Evolutionary conservation across 139 green algal species (phyloP).

Genomic region (Monoraphidium neglectum): DNA sequence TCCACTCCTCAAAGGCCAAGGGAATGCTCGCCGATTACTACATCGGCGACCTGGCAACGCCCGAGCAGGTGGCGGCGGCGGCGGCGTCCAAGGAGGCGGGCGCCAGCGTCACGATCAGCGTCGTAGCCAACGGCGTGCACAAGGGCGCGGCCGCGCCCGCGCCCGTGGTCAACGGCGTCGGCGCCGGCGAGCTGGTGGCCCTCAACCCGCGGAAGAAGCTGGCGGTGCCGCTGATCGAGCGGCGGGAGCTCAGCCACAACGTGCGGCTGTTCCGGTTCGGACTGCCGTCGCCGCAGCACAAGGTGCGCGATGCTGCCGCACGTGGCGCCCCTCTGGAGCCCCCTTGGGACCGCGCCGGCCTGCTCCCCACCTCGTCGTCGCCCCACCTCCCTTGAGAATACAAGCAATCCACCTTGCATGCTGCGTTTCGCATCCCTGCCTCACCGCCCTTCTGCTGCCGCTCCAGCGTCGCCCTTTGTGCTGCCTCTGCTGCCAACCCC

Average conservation of each 20-base stretch:
- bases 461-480: too few relatives aligned
- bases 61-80: slow-evolving; percentile 13
- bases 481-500: too few relatives aligned
- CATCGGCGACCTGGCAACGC: slow-evolving; percentile 69
- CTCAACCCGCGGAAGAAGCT: slow-evolving; percentile 86
- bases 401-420: too few relatives aligned
- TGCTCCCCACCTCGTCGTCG: too few relatives aligned
- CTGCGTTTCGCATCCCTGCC: too few relatives aligned
- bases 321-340: too few relatives aligned
- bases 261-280: slow-evolving; percentile 91
- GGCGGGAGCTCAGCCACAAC: slow-evolving; percentile 85
- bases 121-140: neutral
- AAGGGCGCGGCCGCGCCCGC: slow-evolving; percentile 12
- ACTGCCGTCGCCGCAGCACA: slow-evolving; percentile 85
- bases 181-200: slow-evolving; percentile 46
- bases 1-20: slow-evolving; percentile 89
- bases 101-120: slow-evolving; percentile 14
- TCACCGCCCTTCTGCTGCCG: too few relatives aligned
- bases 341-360: too few relatives aligned
- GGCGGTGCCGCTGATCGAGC: slow-evolving; percentile 77
- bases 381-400: too few relatives aligned
- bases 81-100: neutral
- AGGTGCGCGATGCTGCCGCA: slow-evolving; percentile 46
- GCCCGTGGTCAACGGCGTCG: neutral
- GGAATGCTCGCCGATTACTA: slow-evolving; percentile 82